A percentile compares a stretch with the other conserved stretches of the same genome.
Conservation (phyloP, 1,284 basidiomycete species). For the Naganishia albida region DNA sequence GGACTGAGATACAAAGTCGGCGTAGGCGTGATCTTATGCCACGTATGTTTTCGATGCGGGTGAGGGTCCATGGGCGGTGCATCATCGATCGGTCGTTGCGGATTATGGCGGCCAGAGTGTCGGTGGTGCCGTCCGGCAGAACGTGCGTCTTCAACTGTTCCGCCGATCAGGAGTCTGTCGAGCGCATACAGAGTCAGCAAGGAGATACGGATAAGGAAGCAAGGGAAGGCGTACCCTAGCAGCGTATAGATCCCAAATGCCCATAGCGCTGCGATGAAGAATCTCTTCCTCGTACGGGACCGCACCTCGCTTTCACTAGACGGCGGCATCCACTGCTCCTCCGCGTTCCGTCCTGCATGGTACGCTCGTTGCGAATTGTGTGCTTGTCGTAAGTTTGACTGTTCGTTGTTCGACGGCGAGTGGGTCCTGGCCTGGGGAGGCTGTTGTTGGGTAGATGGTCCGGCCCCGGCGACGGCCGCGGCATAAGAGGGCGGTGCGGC, state of each 20-base stretch:
- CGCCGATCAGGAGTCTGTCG: conserved; percentile 22
- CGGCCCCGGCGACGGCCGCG: conserved; percentile 13
- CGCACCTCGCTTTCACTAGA: conserved; percentile 14
- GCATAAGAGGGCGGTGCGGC: conserved; percentile 20
- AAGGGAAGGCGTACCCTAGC: conserved; percentile 3
- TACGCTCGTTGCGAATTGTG: neutral
- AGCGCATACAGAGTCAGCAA: neutral
- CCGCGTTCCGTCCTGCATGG: neutral
- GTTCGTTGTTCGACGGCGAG: conserved; percentile 12
- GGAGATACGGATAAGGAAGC: too few species aligned
- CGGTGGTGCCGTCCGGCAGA: conserved; percentile 12
- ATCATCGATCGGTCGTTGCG: conserved; percentile 13
- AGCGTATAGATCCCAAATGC: conserved; percentile 24
- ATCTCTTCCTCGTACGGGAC: conserved; percentile 26
- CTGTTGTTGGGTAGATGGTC: conserved; percentile 7
- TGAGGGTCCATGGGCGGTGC: conserved; percentile 9
- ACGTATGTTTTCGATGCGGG: conserved; percentile 8
- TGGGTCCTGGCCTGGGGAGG: conserved; percentile 1
- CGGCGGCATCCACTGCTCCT: conserved; percentile 22
- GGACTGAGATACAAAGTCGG: neutral
- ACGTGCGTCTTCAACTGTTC: conserved; percentile 26
- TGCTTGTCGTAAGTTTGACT: neutral
- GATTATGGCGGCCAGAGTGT: conserved; percentile 9
- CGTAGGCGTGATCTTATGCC: conserved; percentile 19
- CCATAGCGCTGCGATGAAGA: conserved; percentile 28